Conservation (phyloP, 352 stramenopile genomes). For the Globisporangium recalcitrans region DNA sequence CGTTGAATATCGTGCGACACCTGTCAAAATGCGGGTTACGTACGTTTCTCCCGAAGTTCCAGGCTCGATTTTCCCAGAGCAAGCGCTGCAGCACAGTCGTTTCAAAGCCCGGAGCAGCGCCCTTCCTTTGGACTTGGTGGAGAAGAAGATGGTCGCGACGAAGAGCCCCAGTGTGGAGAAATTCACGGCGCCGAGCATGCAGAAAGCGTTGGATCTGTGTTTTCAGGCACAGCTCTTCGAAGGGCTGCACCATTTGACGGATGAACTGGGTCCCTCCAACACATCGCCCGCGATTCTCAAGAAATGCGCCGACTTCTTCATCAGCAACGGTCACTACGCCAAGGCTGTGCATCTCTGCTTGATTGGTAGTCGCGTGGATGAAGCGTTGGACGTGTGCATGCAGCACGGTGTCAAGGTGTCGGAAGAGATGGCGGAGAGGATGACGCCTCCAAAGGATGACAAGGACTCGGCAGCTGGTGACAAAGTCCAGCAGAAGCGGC, state of each 20-base stretch:
- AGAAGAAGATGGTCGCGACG: slow-evolving; percentile 63
- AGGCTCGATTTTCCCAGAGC: not conserved
- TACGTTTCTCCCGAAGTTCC: not conserved
- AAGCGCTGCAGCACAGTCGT: slow-evolving; percentile 3
- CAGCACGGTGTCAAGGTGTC: slow-evolving; percentile 87
- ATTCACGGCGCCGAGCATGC: slow-evolving; percentile 29
- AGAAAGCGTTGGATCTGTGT: slow-evolving; percentile 91
- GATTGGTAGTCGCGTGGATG: slow-evolving; percentile 52
- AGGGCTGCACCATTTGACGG: slow-evolving; percentile 80
- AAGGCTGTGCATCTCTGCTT: slow-evolving; percentile 90
- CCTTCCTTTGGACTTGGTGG: slow-evolving; percentile 31
- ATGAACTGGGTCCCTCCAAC: slow-evolving; percentile 64
- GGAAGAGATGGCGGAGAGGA: slow-evolving; percentile 90
- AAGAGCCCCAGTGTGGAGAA: slow-evolving; percentile 30
- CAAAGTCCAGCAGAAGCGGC: slow-evolving; percentile 43
- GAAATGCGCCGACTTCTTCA: slow-evolving; percentile 92
- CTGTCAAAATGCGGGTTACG: not conserved
- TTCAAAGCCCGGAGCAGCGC: slow-evolving; percentile 9
- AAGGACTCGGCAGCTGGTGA: slow-evolving; percentile 23
- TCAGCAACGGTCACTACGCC: slow-evolving; percentile 85
- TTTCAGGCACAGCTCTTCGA: slow-evolving; percentile 89
- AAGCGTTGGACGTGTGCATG: slow-evolving; percentile 89
- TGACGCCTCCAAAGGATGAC: slow-evolving; percentile 87
- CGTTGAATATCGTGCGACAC: no score
- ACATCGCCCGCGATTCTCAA: slow-evolving; percentile 82